Percentiles rank a stretch among this genome's conserved stretches.
These are phyloP conservation scores for Hygrocybe punicea DNA, from an alignment of 768 basidiomycete species.

Conservation along the genomic window DNA sequence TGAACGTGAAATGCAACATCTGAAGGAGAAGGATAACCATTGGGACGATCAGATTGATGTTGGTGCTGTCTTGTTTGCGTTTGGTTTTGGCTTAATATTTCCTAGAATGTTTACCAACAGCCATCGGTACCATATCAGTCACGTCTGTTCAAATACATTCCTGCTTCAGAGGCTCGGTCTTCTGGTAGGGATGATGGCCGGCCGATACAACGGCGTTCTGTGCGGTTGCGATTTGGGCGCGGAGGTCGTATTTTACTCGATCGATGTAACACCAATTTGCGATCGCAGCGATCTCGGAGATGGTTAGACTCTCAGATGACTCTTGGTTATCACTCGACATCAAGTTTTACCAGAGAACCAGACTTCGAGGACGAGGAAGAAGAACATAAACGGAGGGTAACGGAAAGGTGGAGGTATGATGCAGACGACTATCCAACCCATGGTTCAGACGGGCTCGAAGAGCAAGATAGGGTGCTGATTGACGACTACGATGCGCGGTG, in stretches of 20 bases:
- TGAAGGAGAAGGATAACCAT: constrained; percentile 70
- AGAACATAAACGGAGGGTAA: constrained; percentile 43
- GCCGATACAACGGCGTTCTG: constrained; percentile 37
- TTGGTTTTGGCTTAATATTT: neutral
- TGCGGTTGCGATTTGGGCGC: constrained; percentile 78
- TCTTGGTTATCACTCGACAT: constrained; percentile 23
- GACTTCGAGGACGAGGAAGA: constrained; percentile 29
- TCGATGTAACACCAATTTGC: constrained; percentile 46
- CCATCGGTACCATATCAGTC: constrained; percentile 54
- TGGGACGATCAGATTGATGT: constrained; percentile 91
- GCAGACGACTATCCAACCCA: constrained; percentile 55
- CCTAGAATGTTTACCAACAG: constrained; percentile 64
- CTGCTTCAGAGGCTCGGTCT: constrained; percentile 38
- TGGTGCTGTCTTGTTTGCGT: constrained; percentile 19
- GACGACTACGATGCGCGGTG: constrained; percentile 67
- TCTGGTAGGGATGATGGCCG: constrained; percentile 27
- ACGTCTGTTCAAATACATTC: constrained; percentile 63
- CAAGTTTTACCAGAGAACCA: constrained; percentile 12
- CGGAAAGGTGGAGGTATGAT: constrained; percentile 69
- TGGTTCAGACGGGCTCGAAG: constrained; percentile 60
- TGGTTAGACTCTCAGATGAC: constrained; percentile 14
- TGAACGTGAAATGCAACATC: constrained; percentile 56
- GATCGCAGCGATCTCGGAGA: constrained; percentile 16
- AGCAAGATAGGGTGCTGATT: constrained; percentile 63
- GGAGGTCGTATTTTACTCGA: constrained; percentile 78